A percentile compares a stretch with the other conserved stretches of the same genome.
phyloP scores from a whole-genome alignment of 2,329 filamentous ascomycete species.

The Neonectria coccinea region DNA sequence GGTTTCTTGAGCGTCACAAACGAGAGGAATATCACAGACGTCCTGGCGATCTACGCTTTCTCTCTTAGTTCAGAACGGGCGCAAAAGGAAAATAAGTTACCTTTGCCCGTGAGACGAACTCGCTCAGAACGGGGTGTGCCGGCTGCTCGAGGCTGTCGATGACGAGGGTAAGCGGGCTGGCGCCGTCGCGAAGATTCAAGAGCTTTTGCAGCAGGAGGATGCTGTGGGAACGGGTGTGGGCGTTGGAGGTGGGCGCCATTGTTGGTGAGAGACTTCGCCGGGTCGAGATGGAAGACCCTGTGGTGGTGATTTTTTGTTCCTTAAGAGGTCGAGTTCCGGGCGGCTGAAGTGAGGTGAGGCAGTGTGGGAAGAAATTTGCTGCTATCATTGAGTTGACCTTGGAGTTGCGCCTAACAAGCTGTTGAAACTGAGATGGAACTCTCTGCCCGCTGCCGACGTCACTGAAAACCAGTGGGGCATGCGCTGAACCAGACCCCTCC shows the following conservation, averaged over 20 bases:
- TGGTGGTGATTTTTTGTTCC: not conserved
- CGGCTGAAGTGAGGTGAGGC: not conserved
- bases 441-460: constrained; percentile 16
- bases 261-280: not conserved
- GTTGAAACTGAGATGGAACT: not conserved
- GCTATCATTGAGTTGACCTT: constrained; percentile 8
- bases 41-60: constrained; percentile 65
- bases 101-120: constrained; percentile 82
- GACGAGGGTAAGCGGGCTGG: constrained; percentile 87
- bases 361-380: not conserved
- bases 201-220: constrained; percentile 85
- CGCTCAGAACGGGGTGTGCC: constrained; percentile 74
- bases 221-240: constrained; percentile 85
- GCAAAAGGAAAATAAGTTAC: constrained; percentile 54
- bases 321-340: not conserved
- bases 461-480: constrained; percentile 18
- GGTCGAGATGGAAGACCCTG: not conserved
- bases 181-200: constrained; percentile 79
- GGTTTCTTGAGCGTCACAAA: constrained; percentile 79
- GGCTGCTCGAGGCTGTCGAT: constrained; percentile 89
- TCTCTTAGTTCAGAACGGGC: constrained; percentile 10
- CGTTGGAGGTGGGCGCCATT: constrained; percentile 68
- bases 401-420: constrained; percentile 10
- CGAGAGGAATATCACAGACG: constrained; percentile 80
- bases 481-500: constrained; percentile 3